These are phyloP conservation scores for Spizellomyces punctatus DNA, from an alignment of 192 early-diverging fungal genomes.

Conservation along the genomic window DNA sequence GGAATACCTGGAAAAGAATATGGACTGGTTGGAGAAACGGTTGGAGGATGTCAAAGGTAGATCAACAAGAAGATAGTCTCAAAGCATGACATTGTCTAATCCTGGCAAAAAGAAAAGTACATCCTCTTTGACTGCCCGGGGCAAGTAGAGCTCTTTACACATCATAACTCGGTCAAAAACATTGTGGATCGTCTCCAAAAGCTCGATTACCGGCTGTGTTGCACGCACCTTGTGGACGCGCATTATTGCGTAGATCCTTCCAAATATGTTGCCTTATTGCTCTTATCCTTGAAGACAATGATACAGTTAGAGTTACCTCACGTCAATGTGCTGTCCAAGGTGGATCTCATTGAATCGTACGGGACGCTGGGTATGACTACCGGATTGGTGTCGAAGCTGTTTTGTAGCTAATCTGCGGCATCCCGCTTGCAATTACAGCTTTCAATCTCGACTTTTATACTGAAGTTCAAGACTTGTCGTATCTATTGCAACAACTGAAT, in stretches of 20 bases:
- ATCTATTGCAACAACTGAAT: slow-evolving; percentile 78
- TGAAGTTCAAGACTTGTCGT: slow-evolving; percentile 86
- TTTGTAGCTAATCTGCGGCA: background rate
- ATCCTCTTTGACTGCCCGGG: slow-evolving; percentile 62
- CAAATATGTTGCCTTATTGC: slow-evolving; percentile 88
- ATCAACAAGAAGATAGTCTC: slow-evolving; percentile 7
- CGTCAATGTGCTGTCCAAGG: slow-evolving; percentile 58
- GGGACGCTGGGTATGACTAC: slow-evolving; percentile 47
- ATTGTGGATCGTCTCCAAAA: slow-evolving; percentile 68
- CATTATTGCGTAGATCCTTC: slow-evolving; percentile 91
- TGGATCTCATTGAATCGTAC: slow-evolving; percentile 66
- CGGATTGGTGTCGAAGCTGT: slow-evolving; percentile 15
- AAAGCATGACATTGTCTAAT: slow-evolving; percentile 7
- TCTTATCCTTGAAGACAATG: slow-evolving; percentile 82
- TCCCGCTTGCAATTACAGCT: slow-evolving; percentile 34
- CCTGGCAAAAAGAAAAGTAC: slow-evolving; percentile 46
- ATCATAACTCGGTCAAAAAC: slow-evolving; percentile 77
- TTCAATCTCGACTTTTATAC: slow-evolving; percentile 96
- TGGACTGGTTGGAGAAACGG: slow-evolving; percentile 56
- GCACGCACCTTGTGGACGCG: slow-evolving; percentile 87
- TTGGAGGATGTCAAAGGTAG: slow-evolving; percentile 46
- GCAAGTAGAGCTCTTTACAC: slow-evolving; percentile 64
- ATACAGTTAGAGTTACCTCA: slow-evolving; percentile 60
- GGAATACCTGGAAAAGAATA: slow-evolving; percentile 64
- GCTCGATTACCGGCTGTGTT: slow-evolving; percentile 71